Base-by-base conservation (phyloP, 2,329 filamentous ascomycete species). In the Pseudogymnoascus sp. region DNA sequence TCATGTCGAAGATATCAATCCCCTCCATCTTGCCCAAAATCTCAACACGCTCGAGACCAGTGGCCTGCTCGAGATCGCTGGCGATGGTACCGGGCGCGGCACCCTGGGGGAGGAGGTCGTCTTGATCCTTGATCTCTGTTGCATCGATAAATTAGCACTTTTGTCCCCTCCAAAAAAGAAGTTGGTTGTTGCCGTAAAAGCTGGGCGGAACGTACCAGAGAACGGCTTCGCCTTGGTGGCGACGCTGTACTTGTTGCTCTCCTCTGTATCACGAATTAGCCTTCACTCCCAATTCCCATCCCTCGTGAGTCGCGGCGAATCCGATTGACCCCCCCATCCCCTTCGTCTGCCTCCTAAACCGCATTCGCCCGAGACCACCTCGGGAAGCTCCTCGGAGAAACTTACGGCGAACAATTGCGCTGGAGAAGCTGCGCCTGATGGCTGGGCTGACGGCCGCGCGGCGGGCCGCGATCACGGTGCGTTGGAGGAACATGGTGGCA, bases 11-110 rank as follows among this genome's bases (percentile, higher is more conserved):
- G 75, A 97, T 82, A 75, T 99, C 94, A 71, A 97, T 81, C 68
- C 94, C 92, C 83, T 97, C 91, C 89, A 97, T 96, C 86, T 99
- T 99, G 79, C 94, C 94, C 75, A 99, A 83, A 73, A 99, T 94
- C 80, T 99, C 94, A 70, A 99, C 85, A 85, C 94, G 92, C 83
- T 99, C 94, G 64, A 97, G 84, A 89, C 94, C 94, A 70, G 94
- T 97, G 63, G 94, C 80, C 78, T 99, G 94, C 77, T 97, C 92
- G 74, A 96, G 78, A 78, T 99, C 94, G 79, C 90, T 95, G 68
- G 94, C 91, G 68, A 99, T 81, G 75, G 88, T 89, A 74, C 94
- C 93, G 67, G 86, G 79, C 70, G 84, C 77, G 70, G 89, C 92
- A 81, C 94, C 94, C 35, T 91, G 89, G 66, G 88, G 84, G 67